Percentiles rank a stretch among this genome's conserved stretches.
These are phyloP conservation scores for Dendrobium catenatum DNA, from an alignment of 106 monocot species.

Conservation along the genomic window DNA sequence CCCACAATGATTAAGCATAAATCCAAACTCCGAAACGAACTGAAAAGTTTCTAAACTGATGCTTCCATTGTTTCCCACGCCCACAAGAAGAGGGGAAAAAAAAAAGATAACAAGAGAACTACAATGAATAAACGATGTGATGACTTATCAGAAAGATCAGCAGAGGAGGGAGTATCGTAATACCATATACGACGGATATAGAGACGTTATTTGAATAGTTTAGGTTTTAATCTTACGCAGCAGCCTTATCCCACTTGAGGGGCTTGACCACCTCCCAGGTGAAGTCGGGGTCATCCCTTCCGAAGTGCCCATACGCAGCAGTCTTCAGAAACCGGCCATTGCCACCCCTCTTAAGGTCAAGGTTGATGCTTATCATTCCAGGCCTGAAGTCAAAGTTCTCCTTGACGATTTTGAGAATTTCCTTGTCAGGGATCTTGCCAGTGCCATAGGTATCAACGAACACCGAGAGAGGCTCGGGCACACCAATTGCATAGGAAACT, in stretches of 20 bases:
- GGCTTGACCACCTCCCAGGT: conserved; percentile 26
- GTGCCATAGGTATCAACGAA: conserved; percentile 16
- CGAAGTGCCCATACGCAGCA: conserved; percentile 22
- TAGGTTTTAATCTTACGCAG: conserved; percentile 3
- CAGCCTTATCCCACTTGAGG: conserved; percentile 22
- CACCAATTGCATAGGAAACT: conserved; percentile 22
- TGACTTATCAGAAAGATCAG: not conserved
- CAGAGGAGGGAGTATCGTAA: not conserved
- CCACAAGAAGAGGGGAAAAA: not conserved
- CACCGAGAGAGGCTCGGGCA: conserved; percentile 20
- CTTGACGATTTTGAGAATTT: conserved; percentile 21
- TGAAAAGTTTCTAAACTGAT: not conserved
- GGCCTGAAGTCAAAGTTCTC: conserved; percentile 28
- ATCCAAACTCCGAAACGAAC: not conserved
- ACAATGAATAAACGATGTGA: not conserved
- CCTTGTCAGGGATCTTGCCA: conserved; percentile 20
- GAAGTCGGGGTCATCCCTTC: conserved; percentile 26
- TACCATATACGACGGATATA: not conserved
- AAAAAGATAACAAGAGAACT: not conserved
- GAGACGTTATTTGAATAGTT: not conserved
- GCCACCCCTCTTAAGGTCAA: conserved; percentile 26
- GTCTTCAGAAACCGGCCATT: conserved; percentile 22
- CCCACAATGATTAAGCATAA: not conserved
- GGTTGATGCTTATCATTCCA: conserved; percentile 25
- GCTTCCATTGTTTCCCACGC: not conserved